Evolutionary conservation across 2,329 filamentous ascomycete genomes (phyloP), one percentile per base, ranked within the genome.

Genomic region (Pyricularia sp.): DNA sequence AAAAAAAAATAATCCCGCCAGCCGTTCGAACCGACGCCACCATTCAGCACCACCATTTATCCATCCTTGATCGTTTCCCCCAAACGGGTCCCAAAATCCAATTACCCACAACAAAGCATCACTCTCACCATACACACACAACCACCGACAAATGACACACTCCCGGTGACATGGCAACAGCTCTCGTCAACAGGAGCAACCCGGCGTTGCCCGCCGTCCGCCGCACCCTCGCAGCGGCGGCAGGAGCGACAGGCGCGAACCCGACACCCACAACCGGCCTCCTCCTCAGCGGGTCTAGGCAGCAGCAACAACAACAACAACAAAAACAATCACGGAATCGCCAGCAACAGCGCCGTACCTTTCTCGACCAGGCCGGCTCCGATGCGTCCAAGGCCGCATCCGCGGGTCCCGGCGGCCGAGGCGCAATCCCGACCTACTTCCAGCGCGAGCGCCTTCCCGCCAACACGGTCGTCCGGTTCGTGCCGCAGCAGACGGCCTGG

Each of bases 401-500:
- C 17, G 42, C 20, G 1, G 42, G 42, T 73, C 20, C 69, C 70
- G 20, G 70, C 68, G 68, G 36, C 36, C 42, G 65, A 64, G 50
- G 31, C 25, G 75, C 83, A 4, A 86, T 90, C 50, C 85, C 90
- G 9, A 89, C 91, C n/a, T 96, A 96, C 81, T 97, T 97, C 80
- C 90, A 91, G 77, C 86, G 86, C 72, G 83, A 85, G 14, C 83
- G 86, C 26, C 85, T 97, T 68, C 95, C 95, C 31, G 92, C 94
- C 73, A 99, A 99, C 81, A 99, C 95, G 4, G 84, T 99, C 71
- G 84, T 99, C 75, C 92, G 94, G 70, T 99, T 98, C 80, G 95
- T 99, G 61, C 95, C 95, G n/a, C 95, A 99, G 81, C 95, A 99
- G 83, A 98, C 94, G 74, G 95, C 95, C 79, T 99, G 95, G 95